Evolutionary conservation across 108 stramenopile species (phyloP), one percentile per base, ranked within the genome.

Genomic region (Asterionellopsis glacialis): DNA sequence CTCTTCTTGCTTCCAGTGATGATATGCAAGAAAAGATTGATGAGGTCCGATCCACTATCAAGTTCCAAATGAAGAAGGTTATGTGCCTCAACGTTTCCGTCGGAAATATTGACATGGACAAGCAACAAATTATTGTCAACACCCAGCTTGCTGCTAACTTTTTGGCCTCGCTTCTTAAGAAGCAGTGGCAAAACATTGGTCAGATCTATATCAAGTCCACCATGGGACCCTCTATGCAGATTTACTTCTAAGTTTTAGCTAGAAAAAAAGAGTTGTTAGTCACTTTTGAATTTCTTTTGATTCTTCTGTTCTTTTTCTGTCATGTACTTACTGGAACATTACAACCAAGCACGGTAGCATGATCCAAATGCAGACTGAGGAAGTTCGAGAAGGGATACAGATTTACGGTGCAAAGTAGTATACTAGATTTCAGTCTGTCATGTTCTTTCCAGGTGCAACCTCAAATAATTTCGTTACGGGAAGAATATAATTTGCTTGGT

Each of bases 51-150:
- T 84, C 94, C 57, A 98, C 97, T 73, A 97, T 98, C 91, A 99
- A 99, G 90, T 99, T 98, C 87, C 99, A 99, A 90, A 98, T 99
- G 99, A 99, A 98, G 96, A 99, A 99, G 88, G 99, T 98, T 39
- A 96, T 98, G 96, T 98, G 97, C 90, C 80, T 99, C 27, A 96
- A 93, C 70, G 96, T 98, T 64, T 94, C 97, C 64, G 95, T 99
- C 57, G 99, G 93, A 67, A 96, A 98, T 72, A 87, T 97, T 24
- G 66, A 64, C 51, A 90, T 95, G 92, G 78, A 82, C 43, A 76
- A 87, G 79, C 79, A 97, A 70, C 85, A 98, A 63, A 91, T 98
- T 65, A 78, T 85, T 65, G 89, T 92, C 72, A 99, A 99, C 86
- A 87, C 95, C 55, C 93, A 96, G 87, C 88, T 98, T 41, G 88